Evolutionary conservation across 257 asterid species (phyloP), one percentile per base, ranked within the genome.

Genomic region (Salvia hispanica): DNA sequence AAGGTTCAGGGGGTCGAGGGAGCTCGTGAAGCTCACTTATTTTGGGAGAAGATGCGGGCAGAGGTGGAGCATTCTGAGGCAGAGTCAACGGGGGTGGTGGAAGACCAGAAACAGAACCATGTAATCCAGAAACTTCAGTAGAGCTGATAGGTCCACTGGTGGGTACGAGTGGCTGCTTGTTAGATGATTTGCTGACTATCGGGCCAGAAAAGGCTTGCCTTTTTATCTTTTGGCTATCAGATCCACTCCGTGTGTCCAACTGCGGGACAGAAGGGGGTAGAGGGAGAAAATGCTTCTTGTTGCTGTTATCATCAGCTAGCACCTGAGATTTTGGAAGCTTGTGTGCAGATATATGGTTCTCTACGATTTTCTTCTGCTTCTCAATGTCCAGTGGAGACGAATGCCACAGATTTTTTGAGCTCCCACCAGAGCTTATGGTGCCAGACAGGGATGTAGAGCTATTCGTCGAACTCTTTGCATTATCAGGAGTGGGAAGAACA

Each of bases 21-120:
- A 92, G 98, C 81, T 89, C 96, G 52, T 92, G 98, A 55, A 92
- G 98, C 84, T 92, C 98, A 33, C 90, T 89, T 67, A 89, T 81
- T 63, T 79, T 87, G 43, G 96, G 98, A 15, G 98, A 89, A 64
- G 93, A 79, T 65, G 73, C 82, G 68, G 73, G 86, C n/a, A 95
- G 88, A 75, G 88, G 95, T 50, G 95, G 82, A 64, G 85, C 89
- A 74, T 79, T 88, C 74, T 72, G 84, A 59, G 92, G 43, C 12
- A 78, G 74, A 57, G 70, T 79, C 46, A 76, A 55, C 7, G 84
- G 70, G 64, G 91, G 80, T 4, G 79, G 81, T 72, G 77, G 86
- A 33, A 70, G 54, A 54, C 74, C 74, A 73, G 90, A 69, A 67
- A 67, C 56, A 66, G 80, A 75, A 28, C 83, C 75, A 57, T 70